Evolutionary conservation across 1,284 basidiomycete genomes (phyloP).

Genomic region (Coniophora puteana): DNA sequence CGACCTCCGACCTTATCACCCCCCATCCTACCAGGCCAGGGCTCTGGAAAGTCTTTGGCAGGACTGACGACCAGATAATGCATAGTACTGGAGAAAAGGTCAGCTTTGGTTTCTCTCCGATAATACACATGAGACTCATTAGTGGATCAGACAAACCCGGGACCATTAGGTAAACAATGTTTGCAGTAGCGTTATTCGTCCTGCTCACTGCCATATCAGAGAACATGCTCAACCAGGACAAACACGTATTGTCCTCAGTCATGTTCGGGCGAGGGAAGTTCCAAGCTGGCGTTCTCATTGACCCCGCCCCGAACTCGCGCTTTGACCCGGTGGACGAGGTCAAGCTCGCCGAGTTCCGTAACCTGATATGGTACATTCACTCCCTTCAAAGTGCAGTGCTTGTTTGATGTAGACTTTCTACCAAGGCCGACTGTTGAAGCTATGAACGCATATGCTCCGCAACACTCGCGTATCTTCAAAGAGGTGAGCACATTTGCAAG

Average conservation of each 20-base stretch:
- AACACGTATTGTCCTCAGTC: slow-evolving; percentile 18
- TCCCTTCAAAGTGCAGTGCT: slow-evolving; percentile 22
- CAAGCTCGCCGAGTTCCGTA: slow-evolving; percentile 23
- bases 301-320: no score
- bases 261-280: slow-evolving; percentile 40
- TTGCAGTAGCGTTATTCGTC: background rate
- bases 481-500: no score
- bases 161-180: slow-evolving; percentile 31
- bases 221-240: slow-evolving; percentile 30
- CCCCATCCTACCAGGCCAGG: slow-evolving; percentile 42
- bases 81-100: slow-evolving; percentile 51
- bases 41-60: slow-evolving; percentile 41
- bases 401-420: background rate
- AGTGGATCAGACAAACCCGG: slow-evolving; percentile 35
- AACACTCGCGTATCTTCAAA: slow-evolving; percentile 35
- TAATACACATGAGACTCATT: background rate
- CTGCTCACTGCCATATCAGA: slow-evolving; percentile 28
- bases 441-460: slow-evolving; percentile 32
- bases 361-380: slow-evolving; percentile 32
- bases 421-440: slow-evolving; percentile 31
- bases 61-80: slow-evolving; percentile 51
- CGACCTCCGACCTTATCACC: slow-evolving; percentile 38
- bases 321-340: no score
- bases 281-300: slow-evolving; percentile 39
- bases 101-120: background rate